phyloP scores from a whole-genome alignment of 805 yeast genomes.

The Yamadazyma kitorensis region DNA sequence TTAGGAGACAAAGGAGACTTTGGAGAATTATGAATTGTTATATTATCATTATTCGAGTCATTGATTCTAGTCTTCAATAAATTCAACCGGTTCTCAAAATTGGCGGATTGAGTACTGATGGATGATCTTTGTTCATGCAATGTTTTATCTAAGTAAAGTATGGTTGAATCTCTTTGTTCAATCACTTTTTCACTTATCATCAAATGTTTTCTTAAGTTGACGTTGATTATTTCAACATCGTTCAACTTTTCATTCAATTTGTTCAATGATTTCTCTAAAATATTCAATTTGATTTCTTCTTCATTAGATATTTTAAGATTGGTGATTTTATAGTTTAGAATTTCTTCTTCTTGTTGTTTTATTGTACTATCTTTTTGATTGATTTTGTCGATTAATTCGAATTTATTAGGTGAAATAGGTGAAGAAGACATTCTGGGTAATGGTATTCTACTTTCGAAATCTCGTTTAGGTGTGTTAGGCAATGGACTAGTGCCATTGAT shows the following conservation, averaged over 20 bases:
- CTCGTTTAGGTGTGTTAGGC: constrained; percentile 15
- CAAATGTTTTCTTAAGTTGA: constrained; percentile 53
- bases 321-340: constrained; percentile 28
- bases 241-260: constrained; percentile 56
- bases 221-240: constrained; percentile 63
- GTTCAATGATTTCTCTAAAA: constrained; percentile 56
- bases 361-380: constrained; percentile 28
- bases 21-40: constrained; percentile 1
- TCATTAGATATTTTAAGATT: constrained; percentile 30
- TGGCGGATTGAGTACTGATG: constrained; percentile 46
- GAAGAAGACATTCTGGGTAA: constrained; percentile 5
- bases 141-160: constrained; percentile 49
- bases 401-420: constrained; percentile 6
- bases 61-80: constrained; percentile 6
- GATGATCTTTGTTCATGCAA: constrained; percentile 50
- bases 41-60: constrained; percentile 1
- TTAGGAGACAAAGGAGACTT: constrained; percentile 24
- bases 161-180: constrained; percentile 55
- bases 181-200: constrained; percentile 53
- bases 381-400: constrained; percentile 18
- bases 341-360: constrained; percentile 26
- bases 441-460: constrained; percentile 11
- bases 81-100: constrained; percentile 45
- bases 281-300: constrained; percentile 49
- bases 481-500: constrained; percentile 23